A percentile compares a stretch with the other conserved stretches of the same genome.
Conservation (phyloP, 257 asterid genomes). For the Solanum chilense region DNA sequence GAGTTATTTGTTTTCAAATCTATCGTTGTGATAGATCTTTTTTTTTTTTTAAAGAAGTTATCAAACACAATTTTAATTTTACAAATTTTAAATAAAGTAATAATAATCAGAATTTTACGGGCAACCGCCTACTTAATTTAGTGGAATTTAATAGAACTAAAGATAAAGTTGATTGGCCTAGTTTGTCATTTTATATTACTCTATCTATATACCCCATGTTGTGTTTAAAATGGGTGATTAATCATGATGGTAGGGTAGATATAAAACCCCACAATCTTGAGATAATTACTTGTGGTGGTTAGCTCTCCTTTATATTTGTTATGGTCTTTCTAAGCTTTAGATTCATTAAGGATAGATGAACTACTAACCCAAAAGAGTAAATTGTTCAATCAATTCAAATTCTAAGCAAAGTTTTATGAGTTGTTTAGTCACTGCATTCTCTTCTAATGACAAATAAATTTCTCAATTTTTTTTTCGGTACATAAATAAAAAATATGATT, state of each 20-base stretch:
- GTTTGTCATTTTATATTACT: not conserved
- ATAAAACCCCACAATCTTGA: not conserved
- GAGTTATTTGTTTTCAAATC: not conserved
- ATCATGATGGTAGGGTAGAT: not conserved
- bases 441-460: not conserved
- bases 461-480: too few species aligned
- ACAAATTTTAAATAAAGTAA: too few species aligned
- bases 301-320: not conserved
- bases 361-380: not conserved
- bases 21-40: too few species aligned
- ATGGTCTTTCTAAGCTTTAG: too few species aligned
- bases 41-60: too few species aligned
- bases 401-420: not conserved
- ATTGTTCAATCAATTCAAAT: not conserved
- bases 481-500: too few species aligned
- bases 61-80: too few species aligned
- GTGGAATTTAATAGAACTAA: not conserved
- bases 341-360: not conserved
- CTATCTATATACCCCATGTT: too few species aligned
- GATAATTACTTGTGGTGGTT: not conserved
- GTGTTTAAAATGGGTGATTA: not conserved
- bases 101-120: not conserved
- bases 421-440: not conserved
- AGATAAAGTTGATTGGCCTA: not conserved
- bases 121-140: not conserved